These are phyloP conservation scores for Groenewaldozyma auringiensis DNA, from an alignment of 1,139 yeast genomes.

Conservation along the genomic window DNA sequence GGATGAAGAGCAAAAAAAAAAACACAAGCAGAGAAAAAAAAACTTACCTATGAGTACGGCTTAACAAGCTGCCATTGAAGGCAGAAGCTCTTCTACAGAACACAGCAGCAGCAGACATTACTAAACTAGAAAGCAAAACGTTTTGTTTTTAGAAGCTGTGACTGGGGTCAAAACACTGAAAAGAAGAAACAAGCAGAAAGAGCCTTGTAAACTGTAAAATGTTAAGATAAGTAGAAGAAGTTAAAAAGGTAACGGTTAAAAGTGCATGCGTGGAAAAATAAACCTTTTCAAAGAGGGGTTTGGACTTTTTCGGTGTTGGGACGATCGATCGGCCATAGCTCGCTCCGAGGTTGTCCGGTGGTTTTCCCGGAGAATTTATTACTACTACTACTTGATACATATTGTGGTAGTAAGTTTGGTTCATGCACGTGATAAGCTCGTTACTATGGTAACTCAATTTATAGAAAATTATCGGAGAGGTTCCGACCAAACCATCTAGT, in stretches of 20 bases:
- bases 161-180: not conserved
- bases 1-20: too few species aligned
- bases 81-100: conserved; percentile 15
- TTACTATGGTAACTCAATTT: not conserved
- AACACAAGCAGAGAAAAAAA: too few species aligned
- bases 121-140: too few species aligned
- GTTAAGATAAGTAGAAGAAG: too few species aligned
- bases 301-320: not conserved
- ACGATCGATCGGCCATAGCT: not conserved
- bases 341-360: not conserved
- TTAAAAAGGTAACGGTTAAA: too few species aligned
- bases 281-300: conserved; percentile 1
- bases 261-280: not conserved
- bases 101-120: conserved; percentile 20
- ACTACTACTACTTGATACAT: too few species aligned
- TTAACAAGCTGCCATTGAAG: conserved; percentile 2
- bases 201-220: too few species aligned
- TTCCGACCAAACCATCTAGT: conserved; percentile 17
- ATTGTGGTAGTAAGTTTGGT: too few species aligned
- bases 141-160: not conserved
- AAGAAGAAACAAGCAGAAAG: not conserved
- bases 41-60: conserved; percentile 1
- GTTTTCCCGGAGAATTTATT: not conserved
- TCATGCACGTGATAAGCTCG: too few species aligned
- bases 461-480: not conserved